Evolutionary conservation across 768 basidiomycete species (phyloP), one percentile per base, ranked within the genome.

Genomic region (Dioszegia aurantiaca): DNA sequence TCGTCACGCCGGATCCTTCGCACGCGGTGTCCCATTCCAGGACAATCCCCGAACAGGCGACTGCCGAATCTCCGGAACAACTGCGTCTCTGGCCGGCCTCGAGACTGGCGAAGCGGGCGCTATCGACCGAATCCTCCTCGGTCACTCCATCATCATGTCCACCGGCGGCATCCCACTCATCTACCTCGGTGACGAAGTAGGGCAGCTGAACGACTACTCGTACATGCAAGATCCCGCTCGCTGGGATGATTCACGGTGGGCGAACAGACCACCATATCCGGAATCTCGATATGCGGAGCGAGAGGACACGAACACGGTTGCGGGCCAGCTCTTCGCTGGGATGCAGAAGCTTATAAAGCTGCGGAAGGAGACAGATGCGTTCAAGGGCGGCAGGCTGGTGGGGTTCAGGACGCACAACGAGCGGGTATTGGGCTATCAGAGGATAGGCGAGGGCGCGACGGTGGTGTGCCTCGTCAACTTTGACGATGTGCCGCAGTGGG

Each of bases 21-120:
- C 56, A 5, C 56, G 56, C n/a, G 56, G 56, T 23, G 56, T 57
- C 11, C 56, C 56, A 12, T 57, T 57, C 46, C 56, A 57, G 44
- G 56, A 57, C 16, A 57, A 57, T 28, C 56, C 56, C 17, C 21
- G 31, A 23, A 57, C 56, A 24, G 56, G 56, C 44, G 56, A 57
- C 46, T 57, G 56, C 31, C 43, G 56, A n/a, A 57, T 57, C 16
- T 47, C 44, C 4, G 56, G 56, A 21, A 57, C 56, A 10, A 57
- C 56, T 0, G 56, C 56, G 1, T 57, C 56, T 11, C 21, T 57
- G 3, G 56, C 56, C 16, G 56, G 56, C 2, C 37, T 57, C 12
- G 56, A 57, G 33, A 26, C 56, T 10, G 56, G 56, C 21, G 56
- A 57, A 44, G 36, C 30, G 4, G 56, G 56, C 5, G 56, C 56